Conservation (phyloP, 495 filamentous ascomycete species). For the Podospora pseudocomata region DNA sequence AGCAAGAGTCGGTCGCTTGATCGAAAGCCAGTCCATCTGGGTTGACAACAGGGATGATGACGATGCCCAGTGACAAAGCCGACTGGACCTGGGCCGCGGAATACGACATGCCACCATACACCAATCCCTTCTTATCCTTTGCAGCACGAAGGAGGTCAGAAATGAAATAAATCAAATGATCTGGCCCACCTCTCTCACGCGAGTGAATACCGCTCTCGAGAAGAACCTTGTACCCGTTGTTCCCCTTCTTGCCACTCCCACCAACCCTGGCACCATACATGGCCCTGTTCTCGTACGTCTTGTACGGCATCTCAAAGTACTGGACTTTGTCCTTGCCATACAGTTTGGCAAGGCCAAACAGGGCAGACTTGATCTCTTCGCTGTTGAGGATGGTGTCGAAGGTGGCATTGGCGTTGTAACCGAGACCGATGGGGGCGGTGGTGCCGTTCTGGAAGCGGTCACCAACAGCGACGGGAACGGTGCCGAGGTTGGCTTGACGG, state of each 20-base stretch:
- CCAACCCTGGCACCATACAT: constrained; percentile 16
- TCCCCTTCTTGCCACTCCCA: not conserved
- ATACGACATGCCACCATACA: constrained; percentile 14
- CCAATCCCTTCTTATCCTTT: not conserved
- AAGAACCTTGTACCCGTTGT: constrained; percentile 9
- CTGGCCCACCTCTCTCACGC: not conserved
- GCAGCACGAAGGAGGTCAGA: constrained; percentile 14
- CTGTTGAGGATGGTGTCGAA: constrained; percentile 16
- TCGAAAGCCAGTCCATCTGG: constrained; percentile 15
- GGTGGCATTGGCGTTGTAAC: constrained; percentile 16
- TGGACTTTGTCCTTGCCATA: constrained; percentile 9
- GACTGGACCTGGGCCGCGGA: not conserved
- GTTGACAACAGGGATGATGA: constrained; percentile 11
- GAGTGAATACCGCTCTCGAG: constrained; percentile 9
- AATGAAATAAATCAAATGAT: not conserved
- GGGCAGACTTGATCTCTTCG: constrained; percentile 17
- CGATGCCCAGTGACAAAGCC: constrained; percentile 8
- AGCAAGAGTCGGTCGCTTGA: constrained; percentile 13
- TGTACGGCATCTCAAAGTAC: constrained; percentile 15
- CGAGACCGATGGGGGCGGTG: constrained; percentile 11
- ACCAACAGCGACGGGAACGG: constrained; percentile 14
- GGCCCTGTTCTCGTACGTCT: constrained; percentile 16
- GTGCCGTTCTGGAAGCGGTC: constrained; percentile 22
- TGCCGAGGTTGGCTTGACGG: constrained; percentile 8
- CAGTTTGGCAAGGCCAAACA: constrained; percentile 9